phyloP scores from a whole-genome alignment of 352 stramenopile species.

The Phytophthora foliorum region DNA sequence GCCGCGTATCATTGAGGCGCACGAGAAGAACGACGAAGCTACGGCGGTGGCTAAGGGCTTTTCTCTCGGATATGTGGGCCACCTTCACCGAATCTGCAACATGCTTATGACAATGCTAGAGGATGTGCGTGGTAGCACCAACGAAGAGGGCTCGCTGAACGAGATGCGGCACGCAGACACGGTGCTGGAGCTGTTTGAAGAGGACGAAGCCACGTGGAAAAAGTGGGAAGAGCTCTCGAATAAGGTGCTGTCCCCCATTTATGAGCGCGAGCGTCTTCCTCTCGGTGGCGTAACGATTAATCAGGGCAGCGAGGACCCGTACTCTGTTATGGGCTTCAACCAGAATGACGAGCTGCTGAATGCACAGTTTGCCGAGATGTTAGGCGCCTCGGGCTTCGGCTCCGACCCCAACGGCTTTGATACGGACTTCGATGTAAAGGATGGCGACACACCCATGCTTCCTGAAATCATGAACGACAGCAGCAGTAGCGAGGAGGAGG shows the following conservation, averaged over 20 bases:
- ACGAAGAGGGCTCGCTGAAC: conserved; percentile 73
- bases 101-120: conserved; percentile 87
- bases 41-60: conserved; percentile 66
- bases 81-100: conserved; percentile 89
- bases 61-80: conserved; percentile 83
- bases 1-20: conserved; percentile 76
- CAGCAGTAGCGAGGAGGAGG: conserved; percentile 90
- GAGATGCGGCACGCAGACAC: conserved; percentile 89
- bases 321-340: conserved; percentile 80
- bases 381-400: conserved; percentile 75
- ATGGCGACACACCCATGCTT: conserved; percentile 78
- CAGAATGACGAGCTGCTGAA: conserved; percentile 81
- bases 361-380: conserved; percentile 87
- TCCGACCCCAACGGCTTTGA: conserved; percentile 68
- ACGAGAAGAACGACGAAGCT: conserved; percentile 82
- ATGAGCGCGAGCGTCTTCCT: conserved; percentile 81
- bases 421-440: conserved; percentile 79
- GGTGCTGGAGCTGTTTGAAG: conserved; percentile 84
- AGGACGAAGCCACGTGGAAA: conserved; percentile 75
- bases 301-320: conserved; percentile 69
- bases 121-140: conserved; percentile 71
- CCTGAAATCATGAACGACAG: conserved; percentile 90
- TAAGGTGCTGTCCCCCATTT: conserved; percentile 76
- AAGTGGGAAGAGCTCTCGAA: conserved; percentile 84
- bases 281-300: conserved; percentile 76